These are phyloP conservation scores for Oxyria digyna DNA, from an alignment of 148 eudicot genomes.

Conservation along the genomic window DNA sequence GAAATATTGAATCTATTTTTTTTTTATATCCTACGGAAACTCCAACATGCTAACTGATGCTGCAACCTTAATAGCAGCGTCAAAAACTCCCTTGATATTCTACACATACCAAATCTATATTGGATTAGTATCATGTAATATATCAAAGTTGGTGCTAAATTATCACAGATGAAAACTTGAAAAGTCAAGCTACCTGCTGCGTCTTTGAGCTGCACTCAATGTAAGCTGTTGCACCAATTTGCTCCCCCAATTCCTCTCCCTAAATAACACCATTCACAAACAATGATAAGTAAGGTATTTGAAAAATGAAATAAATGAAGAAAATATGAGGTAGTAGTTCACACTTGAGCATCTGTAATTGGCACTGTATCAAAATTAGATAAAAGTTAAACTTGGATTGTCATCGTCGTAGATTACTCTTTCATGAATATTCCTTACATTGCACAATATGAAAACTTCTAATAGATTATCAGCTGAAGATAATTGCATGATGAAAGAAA, in stretches of 20 bases:
- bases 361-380: conserved; percentile 46
- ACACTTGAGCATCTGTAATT: conserved; percentile 61
- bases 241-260: conserved; percentile 73
- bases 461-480: neutral
- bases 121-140: neutral
- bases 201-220: conserved; percentile 83
- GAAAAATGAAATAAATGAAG: neutral
- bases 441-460: neutral
- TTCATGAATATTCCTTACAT: neutral
- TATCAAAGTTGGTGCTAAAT: neutral
- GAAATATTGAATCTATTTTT: too few species aligned
- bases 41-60: too few species aligned
- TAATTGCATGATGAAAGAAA: neutral
- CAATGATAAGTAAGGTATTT: neutral
- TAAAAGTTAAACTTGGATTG: neutral
- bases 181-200: conserved; percentile 37
- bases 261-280: conserved; percentile 11
- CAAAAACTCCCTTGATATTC: conserved; percentile 91
- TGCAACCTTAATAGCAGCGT: conserved; percentile 95
- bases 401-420: neutral
- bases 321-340: neutral
- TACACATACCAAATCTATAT: conserved; percentile 9
- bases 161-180: neutral
- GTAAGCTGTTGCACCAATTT: conserved; percentile 65
- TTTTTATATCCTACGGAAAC: too few species aligned